Base-by-base conservation (phyloP, 768 basidiomycete genomes). In the Tylopilus felleus region DNA sequence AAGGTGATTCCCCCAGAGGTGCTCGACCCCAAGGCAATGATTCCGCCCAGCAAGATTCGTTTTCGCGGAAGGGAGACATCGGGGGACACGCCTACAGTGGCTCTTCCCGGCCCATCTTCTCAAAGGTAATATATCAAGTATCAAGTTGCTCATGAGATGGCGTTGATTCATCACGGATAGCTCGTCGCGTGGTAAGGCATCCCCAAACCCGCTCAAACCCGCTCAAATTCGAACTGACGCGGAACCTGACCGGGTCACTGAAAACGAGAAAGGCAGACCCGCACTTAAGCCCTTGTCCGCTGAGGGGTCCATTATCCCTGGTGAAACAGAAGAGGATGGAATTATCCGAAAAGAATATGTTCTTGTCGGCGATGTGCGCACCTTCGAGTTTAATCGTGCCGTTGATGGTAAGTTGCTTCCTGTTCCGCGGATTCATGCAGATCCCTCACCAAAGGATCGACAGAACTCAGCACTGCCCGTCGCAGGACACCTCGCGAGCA, bases 331-430 rank as follows among this genome's bases (percentile, higher is more conserved):
- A 63, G 89, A 92, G 65, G 89, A 91, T 64, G 88, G 88, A 0
- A 74, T 85, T 47, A 76, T 92, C 46, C 79, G 87, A 49, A 80
- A 84, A 57, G 96, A 98, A 64, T 99, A 99, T 62, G 96, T 98
- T 0, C 81, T 99, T 1, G 90, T 98, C 1, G 94, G 88, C 40
- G 93, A 99, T 69, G 83, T 81, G 50, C 80, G 86, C 47, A 90
- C 90, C 2, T 89, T 98, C 3, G 95, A 98, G 67, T 92, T 98
- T 68, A 93, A 92, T 67, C 83, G 84, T 16, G 82, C 93, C 3
- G 88, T 96, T 2, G 96, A 98, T 74, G 95, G 95, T 90, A 56
- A 62, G 84, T 69, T 17, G 23, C 25, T 45, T 36, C 46, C 14
- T 8, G 22, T 39, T 29, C 14, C 36, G 5, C 12, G 33, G 14